phyloP scores from a whole-genome alignment of 2,329 filamentous ascomycete genomes.

The Davidsoniella neocaledoniae region DNA sequence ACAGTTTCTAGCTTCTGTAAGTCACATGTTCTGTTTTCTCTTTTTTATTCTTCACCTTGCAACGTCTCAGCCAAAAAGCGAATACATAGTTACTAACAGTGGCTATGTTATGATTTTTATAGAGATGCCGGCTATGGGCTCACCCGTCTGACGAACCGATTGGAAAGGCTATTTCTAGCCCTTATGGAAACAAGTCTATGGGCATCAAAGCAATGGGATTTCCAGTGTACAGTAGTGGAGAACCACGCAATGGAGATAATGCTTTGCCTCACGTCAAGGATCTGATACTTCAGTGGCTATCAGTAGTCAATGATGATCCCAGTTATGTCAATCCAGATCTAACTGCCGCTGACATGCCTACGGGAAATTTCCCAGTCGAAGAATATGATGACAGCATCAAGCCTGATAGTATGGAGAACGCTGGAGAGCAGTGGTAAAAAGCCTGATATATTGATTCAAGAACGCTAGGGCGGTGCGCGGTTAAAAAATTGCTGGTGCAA shows the following conservation, averaged over 20 bases:
- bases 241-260: constrained; percentile 39
- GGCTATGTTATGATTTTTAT: constrained; percentile 5
- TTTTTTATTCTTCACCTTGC: background rate
- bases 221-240: constrained; percentile 53
- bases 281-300: constrained; percentile 44
- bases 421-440: background rate
- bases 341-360: background rate
- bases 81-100: constrained; percentile 15
- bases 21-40: constrained; percentile 13
- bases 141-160: constrained; percentile 21
- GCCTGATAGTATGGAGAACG: no score
- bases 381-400: background rate
- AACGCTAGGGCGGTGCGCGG: no score
- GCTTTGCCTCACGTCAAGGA: constrained; percentile 40
- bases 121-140: constrained; percentile 46
- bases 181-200: constrained; percentile 29
- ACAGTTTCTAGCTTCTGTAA: constrained; percentile 34
- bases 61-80: background rate
- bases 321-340: constrained; percentile 26
- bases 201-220: constrained; percentile 34
- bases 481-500: no score
- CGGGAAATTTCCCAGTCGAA: background rate
- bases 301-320: constrained; percentile 30
- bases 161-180: constrained; percentile 35
- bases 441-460: no score